Evolutionary conservation across 2,329 filamentous ascomycete species (phyloP).

Genomic region (Pseudocercospora musae): DNA sequence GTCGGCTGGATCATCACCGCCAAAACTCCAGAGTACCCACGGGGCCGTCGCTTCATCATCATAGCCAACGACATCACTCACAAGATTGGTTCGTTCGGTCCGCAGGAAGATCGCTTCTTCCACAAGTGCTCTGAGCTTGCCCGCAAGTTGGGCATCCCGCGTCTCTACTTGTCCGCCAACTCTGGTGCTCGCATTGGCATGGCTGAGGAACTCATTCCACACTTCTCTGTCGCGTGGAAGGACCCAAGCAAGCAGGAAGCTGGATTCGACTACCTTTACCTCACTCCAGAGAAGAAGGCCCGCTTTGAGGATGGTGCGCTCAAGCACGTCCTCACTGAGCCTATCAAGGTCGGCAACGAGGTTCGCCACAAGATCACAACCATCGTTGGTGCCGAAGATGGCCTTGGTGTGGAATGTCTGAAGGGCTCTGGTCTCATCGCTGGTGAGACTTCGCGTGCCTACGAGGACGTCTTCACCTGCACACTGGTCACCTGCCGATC

Average conservation of each 20-base stretch:
- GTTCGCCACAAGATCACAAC: slow-evolving; percentile 91
- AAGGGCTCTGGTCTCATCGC: slow-evolving; percentile 97
- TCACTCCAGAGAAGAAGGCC: slow-evolving; percentile 81
- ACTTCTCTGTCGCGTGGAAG: slow-evolving; percentile 98
- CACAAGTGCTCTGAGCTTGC: slow-evolving; percentile 97
- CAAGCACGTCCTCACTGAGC: slow-evolving; percentile 81
- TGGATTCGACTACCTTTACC: slow-evolving; percentile 96
- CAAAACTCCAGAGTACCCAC: slow-evolving; percentile 91
- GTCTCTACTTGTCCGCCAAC: slow-evolving; percentile 97
- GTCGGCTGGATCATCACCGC: slow-evolving; percentile 96
- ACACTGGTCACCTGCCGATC: slow-evolving; percentile 97
- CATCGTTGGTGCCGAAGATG: slow-evolving; percentile 88
- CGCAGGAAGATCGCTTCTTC: slow-evolving; percentile 96
- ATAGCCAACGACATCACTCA: slow-evolving; percentile 99
- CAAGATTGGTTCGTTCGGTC: slow-evolving; percentile 97
- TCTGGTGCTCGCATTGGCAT: slow-evolving; percentile 96
- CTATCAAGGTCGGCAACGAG: slow-evolving; percentile 81
- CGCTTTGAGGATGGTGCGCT: slow-evolving; percentile 75
- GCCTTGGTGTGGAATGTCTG: slow-evolving; percentile 94
- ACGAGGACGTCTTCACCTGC: slow-evolving; percentile 98
- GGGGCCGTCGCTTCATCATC: slow-evolving; percentile 87
- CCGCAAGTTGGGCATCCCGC: slow-evolving; percentile 87
- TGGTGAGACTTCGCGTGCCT: slow-evolving; percentile 92
- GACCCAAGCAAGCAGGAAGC: slow-evolving; percentile 73
- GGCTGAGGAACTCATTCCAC: slow-evolving; percentile 92